Conservation (phyloP, 768 basidiomycete species). For the Amanita pallidorosea region DNA sequence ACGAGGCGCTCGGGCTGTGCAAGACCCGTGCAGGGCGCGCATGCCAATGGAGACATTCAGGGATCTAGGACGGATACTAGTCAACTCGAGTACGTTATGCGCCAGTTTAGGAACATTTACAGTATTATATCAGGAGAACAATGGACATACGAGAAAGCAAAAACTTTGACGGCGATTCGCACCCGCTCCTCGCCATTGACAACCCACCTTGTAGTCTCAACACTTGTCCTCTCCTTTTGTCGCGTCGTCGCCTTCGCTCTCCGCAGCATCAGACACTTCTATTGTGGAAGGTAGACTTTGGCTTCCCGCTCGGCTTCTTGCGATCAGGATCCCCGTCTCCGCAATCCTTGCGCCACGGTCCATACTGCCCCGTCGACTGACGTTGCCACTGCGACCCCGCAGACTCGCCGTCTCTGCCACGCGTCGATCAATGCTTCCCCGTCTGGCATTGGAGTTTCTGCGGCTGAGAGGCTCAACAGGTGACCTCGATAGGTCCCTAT, state of each 20-base stretch:
- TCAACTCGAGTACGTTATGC: slow-evolving; percentile 6
- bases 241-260: slow-evolving; percentile 12
- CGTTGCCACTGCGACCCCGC: slow-evolving; percentile 23
- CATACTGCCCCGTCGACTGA: slow-evolving; percentile 45
- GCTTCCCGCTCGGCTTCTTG: slow-evolving; percentile 38
- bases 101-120: slow-evolving; percentile 4
- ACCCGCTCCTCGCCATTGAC: background rate
- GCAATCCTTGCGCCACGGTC: slow-evolving; percentile 58
- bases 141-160: background rate
- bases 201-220: background rate
- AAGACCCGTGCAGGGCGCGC: background rate
- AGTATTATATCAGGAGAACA: slow-evolving; percentile 6
- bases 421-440: slow-evolving; percentile 24
- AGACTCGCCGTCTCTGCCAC: slow-evolving; percentile 22
- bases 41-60: background rate
- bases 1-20: slow-evolving; percentile 3
- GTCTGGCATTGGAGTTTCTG: slow-evolving; percentile 34
- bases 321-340: slow-evolving; percentile 49
- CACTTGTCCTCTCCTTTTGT: slow-evolving; percentile 9
- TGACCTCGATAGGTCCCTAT: slow-evolving; percentile 37
- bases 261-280: slow-evolving; percentile 19
- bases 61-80: slow-evolving; percentile 4
- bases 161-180: background rate
- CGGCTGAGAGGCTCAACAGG: slow-evolving; percentile 46
- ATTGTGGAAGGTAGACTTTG: slow-evolving; percentile 25